Conservation (phyloP, 2,329 filamentous ascomycete species). For the Coniochaeta sp. region DNA sequence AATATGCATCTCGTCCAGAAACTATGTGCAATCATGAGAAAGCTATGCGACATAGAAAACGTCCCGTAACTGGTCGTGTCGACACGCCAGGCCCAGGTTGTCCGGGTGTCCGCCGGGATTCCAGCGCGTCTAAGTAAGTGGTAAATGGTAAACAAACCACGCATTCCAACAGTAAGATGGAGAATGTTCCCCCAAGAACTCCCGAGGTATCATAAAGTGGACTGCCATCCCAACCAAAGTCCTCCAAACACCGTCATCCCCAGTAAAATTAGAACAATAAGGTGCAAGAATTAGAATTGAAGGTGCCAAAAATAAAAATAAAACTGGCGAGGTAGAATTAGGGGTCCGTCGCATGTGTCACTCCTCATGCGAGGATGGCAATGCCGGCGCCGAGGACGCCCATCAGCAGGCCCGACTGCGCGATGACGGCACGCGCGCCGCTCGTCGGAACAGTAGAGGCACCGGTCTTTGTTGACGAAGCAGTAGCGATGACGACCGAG, state of each 20-base stretch:
- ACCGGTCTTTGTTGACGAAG: slow-evolving; percentile 14
- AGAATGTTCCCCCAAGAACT: not conserved
- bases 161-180: not conserved
- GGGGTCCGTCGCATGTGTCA: not conserved
- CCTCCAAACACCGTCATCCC: slow-evolving; percentile 1
- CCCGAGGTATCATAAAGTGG: slow-evolving; percentile 2
- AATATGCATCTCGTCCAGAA: not conserved
- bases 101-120: not conserved
- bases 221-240: not conserved
- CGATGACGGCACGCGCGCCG: slow-evolving; percentile 26
- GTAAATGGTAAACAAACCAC: not conserved
- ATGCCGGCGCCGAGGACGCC: slow-evolving; percentile 30
- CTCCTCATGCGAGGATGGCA: slow-evolving; percentile 26
- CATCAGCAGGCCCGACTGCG: slow-evolving; percentile 32
- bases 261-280: not conserved
- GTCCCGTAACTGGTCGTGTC: not conserved
- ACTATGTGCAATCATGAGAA: not conserved
- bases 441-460: slow-evolving; percentile 14
- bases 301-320: slow-evolving; percentile 1
- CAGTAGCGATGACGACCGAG: slow-evolving; percentile 9
- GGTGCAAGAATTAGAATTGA: slow-evolving; percentile 2
- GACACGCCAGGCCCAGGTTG: not conserved
- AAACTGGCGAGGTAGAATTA: not conserved
- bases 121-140: not conserved
- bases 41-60: not conserved